Evolutionary conservation across 1,284 basidiomycete species (phyloP).

Genomic region (Malassezia arunalokei): DNA sequence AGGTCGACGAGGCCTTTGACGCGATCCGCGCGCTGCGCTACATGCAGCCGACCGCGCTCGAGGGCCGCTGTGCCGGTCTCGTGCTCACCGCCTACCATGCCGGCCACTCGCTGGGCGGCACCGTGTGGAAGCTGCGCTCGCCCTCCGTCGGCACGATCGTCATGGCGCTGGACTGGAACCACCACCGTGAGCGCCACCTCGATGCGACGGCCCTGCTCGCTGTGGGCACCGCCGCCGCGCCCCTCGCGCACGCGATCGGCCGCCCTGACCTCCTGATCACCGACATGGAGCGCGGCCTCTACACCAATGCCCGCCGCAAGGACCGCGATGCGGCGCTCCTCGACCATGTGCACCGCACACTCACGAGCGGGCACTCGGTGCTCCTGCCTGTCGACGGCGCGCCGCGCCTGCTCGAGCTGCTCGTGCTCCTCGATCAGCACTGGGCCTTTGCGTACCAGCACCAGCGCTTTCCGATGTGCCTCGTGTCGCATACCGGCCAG

Average conservation of each 20-base stretch:
- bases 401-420: slow-evolving; percentile 78
- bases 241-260: slow-evolving; percentile 25
- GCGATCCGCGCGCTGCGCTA: slow-evolving; percentile 81
- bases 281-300: slow-evolving; percentile 65
- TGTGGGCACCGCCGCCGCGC: slow-evolving; percentile 9
- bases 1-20: slow-evolving; percentile 91
- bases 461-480: slow-evolving; percentile 56
- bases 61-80: slow-evolving; percentile 57
- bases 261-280: slow-evolving; percentile 63
- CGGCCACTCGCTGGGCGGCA: slow-evolving; percentile 89
- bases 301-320: slow-evolving; percentile 72
- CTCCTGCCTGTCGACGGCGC: slow-evolving; percentile 87
- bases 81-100: slow-evolving; percentile 93
- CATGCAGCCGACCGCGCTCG: slow-evolving; percentile 85
- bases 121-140: slow-evolving; percentile 95
- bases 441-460: slow-evolving; percentile 74
- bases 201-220: slow-evolving; percentile 66
- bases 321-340: slow-evolving; percentile 64
- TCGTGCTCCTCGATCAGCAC: slow-evolving; percentile 90
- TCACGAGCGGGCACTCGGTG: slow-evolving; percentile 66
- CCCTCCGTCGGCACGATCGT: slow-evolving; percentile 89
- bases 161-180: slow-evolving; percentile 91
- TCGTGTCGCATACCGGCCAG: slow-evolving; percentile 74
- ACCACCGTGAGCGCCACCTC: slow-evolving; percentile 87
- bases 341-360: slow-evolving; percentile 64